These are phyloP conservation scores for Trichocladium antarcticum DNA, from an alignment of 495 filamentous ascomycete species.

Conservation along the genomic window DNA sequence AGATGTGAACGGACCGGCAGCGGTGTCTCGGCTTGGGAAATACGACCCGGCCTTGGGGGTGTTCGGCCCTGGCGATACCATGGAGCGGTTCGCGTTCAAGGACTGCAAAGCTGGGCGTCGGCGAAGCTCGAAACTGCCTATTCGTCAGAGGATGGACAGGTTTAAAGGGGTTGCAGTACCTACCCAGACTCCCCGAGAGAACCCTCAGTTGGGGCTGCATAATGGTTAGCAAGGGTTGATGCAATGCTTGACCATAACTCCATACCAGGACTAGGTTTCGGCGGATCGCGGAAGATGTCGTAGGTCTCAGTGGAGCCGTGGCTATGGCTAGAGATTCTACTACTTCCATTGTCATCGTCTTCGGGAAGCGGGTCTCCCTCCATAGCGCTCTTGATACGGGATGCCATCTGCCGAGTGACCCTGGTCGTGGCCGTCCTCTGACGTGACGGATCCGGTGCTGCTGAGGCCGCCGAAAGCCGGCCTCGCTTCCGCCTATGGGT, in stretches of 20 bases:
- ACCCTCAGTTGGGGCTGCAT: slow-evolving; percentile 19
- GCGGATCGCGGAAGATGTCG: slow-evolving; percentile 26
- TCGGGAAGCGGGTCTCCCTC: background rate
- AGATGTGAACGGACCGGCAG: slow-evolving; percentile 11
- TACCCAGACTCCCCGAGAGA: slow-evolving; percentile 24
- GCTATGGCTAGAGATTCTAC: slow-evolving; percentile 6
- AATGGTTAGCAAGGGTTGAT: background rate
- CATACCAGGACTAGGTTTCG: slow-evolving; percentile 23
- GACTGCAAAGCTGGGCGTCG: slow-evolving; percentile 17
- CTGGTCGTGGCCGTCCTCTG: slow-evolving; percentile 14
- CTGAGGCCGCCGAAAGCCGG: slow-evolving; percentile 13
- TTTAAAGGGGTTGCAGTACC: background rate
- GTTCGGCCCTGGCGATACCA: slow-evolving; percentile 10
- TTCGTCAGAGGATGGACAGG: background rate
- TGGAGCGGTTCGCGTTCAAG: slow-evolving; percentile 15
- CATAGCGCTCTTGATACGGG: slow-evolving; percentile 1
- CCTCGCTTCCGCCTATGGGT: slow-evolving; percentile 18
- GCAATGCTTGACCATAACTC: background rate
- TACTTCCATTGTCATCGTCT: slow-evolving; percentile 4
- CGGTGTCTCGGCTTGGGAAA: slow-evolving; percentile 8
- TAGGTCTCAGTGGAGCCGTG: slow-evolving; percentile 17
- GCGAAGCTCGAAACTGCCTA: slow-evolving; percentile 15
- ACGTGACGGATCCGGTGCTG: slow-evolving; percentile 1
- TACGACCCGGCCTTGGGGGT: slow-evolving; percentile 10
- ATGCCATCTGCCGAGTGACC: slow-evolving; percentile 10